Evolutionary conservation across 805 yeast species (phyloP).

Genomic region (Hanseniaspora pseudoguilliermondii): DNA sequence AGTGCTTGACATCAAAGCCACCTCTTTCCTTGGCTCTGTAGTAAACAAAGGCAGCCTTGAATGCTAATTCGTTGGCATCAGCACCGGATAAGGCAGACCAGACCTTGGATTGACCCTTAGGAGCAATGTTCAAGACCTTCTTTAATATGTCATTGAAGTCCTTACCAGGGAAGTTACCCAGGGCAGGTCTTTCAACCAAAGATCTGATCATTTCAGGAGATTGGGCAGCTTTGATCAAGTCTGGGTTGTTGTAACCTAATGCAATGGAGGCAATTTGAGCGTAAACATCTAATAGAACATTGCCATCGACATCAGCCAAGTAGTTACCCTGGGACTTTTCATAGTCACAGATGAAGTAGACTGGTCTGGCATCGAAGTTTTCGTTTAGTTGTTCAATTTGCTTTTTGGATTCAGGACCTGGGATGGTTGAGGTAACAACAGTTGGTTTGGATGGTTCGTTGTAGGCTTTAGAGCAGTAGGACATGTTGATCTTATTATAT

Average conservation of each 20-base stretch:
- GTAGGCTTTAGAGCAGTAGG: conserved; percentile 46
- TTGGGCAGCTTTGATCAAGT: conserved; percentile 43
- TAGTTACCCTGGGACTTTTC: conserved; percentile 53
- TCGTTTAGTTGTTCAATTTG: conserved; percentile 41
- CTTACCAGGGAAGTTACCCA: conserved; percentile 51
- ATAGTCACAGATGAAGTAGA: conserved; percentile 53
- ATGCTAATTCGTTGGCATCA: conserved; percentile 59
- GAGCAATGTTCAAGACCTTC: conserved; percentile 45
- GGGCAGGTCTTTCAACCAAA: conserved; percentile 54
- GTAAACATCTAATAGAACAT: conserved; percentile 46
- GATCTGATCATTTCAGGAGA: conserved; percentile 53
- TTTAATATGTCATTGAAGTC: conserved; percentile 39
- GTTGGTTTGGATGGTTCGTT: conserved; percentile 64
- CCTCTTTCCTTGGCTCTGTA: conserved; percentile 46
- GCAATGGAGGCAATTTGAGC: conserved; percentile 67
- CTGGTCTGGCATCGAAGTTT: conserved; percentile 51
- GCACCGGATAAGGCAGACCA: conserved; percentile 61
- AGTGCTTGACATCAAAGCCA: conserved; percentile 40
- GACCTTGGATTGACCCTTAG: conserved; percentile 44
- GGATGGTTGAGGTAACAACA: conserved; percentile 46
- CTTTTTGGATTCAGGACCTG: conserved; percentile 60
- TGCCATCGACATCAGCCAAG: conserved; percentile 54
- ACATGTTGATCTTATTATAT: conserved; percentile 21
- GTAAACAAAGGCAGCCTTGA: conserved; percentile 58
- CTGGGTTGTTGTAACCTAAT: conserved; percentile 59